Evolutionary conservation across 805 yeast species (phyloP).

Genomic region (Saccharomyces jurei): DNA sequence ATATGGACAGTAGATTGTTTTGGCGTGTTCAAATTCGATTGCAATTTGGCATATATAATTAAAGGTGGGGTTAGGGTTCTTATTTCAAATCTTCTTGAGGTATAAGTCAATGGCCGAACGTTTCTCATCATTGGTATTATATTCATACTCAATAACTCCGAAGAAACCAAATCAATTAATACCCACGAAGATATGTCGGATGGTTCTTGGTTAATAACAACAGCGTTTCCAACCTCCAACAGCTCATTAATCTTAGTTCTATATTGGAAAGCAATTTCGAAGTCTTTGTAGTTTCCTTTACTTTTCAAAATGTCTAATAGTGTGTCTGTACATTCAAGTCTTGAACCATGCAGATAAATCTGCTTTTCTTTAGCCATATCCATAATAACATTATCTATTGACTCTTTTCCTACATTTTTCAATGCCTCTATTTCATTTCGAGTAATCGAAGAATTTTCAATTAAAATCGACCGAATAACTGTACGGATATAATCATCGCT

Average conservation of each 20-base stretch:
- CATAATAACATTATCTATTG: constrained; percentile 36
- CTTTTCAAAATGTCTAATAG: constrained; percentile 19
- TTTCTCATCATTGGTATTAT: constrained; percentile 50
- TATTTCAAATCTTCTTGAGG: constrained; percentile 67
- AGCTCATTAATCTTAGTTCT: constrained; percentile 36
- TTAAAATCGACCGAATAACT: constrained; percentile 30
- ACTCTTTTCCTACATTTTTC: constrained; percentile 43
- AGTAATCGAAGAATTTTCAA: constrained; percentile 23
- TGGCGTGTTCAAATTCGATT: constrained; percentile 3
- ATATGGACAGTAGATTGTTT: constrained; percentile 30
- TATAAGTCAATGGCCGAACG: constrained; percentile 52
- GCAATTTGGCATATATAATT: constrained; percentile 36
- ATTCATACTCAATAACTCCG: constrained; percentile 34
- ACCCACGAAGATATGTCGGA: constrained; percentile 58
- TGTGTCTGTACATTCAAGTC: constrained; percentile 19
- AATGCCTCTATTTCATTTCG: constrained; percentile 26
- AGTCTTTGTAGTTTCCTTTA: constrained; percentile 30
- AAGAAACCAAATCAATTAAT: constrained; percentile 47
- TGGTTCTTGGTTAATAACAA: constrained; percentile 43
- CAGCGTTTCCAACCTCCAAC: constrained; percentile 42
- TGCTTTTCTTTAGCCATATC: constrained; percentile 46
- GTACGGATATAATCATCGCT: constrained; percentile 25
- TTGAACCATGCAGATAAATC: constrained; percentile 42
- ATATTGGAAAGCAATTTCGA: constrained; percentile 41
- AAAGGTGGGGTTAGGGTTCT: constrained; percentile 54